phyloP scores from a whole-genome alignment of 164 flowering plant species.

The Stephania yunnanensis region DNA sequence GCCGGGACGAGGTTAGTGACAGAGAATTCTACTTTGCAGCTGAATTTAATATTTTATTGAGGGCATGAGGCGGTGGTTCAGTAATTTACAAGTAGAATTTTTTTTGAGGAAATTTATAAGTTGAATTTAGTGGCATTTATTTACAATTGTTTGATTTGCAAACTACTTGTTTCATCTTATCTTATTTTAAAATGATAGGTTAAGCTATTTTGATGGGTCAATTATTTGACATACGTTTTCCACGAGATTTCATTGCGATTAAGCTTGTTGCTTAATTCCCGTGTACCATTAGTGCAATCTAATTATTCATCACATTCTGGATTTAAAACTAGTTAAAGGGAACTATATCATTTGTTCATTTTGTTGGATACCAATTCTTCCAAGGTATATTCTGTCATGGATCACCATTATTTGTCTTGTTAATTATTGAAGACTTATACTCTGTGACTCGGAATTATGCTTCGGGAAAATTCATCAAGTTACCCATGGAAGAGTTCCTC shows the following conservation, averaged over 20 bases:
- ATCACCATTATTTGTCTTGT: not conserved
- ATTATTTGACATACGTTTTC: not conserved
- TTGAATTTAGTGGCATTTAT: not conserved
- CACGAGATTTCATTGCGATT: not conserved
- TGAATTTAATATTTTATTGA: not conserved
- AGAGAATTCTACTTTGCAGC: not conserved
- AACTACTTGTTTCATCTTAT: not conserved
- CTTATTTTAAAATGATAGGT: not conserved
- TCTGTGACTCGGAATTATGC: not conserved
- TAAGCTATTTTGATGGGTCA: not conserved
- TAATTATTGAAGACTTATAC: not conserved
- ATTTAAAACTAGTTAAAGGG: not conserved
- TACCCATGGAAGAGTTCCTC: not conserved
- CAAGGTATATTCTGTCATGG: not conserved
- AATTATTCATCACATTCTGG: not conserved
- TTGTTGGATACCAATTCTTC: not conserved
- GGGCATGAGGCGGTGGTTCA: not conserved
- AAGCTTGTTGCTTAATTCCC: not conserved
- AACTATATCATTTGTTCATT: not conserved
- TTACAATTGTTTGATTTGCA: not conserved
- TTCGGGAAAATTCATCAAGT: not conserved
- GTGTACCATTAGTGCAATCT: not conserved
- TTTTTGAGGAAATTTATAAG: too few relatives aligned
- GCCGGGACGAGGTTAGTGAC: constrained; percentile 35
- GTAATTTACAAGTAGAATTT: not conserved